Evolutionary conservation across 768 basidiomycete genomes (phyloP).

Genomic region (Boletus sensibilis): DNA sequence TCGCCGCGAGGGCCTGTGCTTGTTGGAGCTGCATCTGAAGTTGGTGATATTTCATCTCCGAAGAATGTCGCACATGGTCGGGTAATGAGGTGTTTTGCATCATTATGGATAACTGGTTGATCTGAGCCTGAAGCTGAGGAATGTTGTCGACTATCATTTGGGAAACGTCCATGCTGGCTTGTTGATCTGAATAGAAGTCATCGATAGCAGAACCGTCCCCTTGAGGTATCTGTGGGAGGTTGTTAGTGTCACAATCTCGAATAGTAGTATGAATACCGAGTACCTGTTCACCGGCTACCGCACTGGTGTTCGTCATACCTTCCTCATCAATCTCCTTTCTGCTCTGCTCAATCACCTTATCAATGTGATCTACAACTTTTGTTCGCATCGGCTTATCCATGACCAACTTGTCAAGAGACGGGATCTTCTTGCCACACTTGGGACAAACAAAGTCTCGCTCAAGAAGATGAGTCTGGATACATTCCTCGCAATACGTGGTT

Average conservation of each 20-base stretch:
- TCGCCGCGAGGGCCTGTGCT: slow-evolving; percentile 69
- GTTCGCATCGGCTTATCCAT: slow-evolving; percentile 78
- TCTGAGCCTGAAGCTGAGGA: slow-evolving; percentile 82
- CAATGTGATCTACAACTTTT: slow-evolving; percentile 79
- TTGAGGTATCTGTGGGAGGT: slow-evolving; percentile 20
- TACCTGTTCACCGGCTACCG: slow-evolving; percentile 38
- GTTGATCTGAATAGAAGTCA: slow-evolving; percentile 73
- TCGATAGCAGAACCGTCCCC: slow-evolving; percentile 42
- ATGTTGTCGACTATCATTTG: slow-evolving; percentile 73
- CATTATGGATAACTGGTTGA: slow-evolving; percentile 74
- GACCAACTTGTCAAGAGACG: slow-evolving; percentile 83
- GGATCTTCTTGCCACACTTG: slow-evolving; percentile 82
- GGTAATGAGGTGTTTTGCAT: slow-evolving; percentile 79
- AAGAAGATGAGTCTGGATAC: slow-evolving; percentile 89
- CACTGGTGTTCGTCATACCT: slow-evolving; percentile 31
- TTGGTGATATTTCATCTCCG: slow-evolving; percentile 81
- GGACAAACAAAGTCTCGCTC: slow-evolving; percentile 96
- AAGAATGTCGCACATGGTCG: slow-evolving; percentile 68
- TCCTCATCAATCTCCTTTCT: slow-evolving; percentile 57
- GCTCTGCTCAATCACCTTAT: slow-evolving; percentile 76
- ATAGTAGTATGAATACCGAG: not conserved
- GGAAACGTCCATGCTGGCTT: slow-evolving; percentile 68
- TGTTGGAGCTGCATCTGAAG: slow-evolving; percentile 77
- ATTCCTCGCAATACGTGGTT: slow-evolving; percentile 92
- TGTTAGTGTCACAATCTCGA: slow-evolving; percentile 2